Evolutionary conservation across 2,329 filamentous ascomycete species (phyloP).

Genomic region (Colletotrichum lupini): DNA sequence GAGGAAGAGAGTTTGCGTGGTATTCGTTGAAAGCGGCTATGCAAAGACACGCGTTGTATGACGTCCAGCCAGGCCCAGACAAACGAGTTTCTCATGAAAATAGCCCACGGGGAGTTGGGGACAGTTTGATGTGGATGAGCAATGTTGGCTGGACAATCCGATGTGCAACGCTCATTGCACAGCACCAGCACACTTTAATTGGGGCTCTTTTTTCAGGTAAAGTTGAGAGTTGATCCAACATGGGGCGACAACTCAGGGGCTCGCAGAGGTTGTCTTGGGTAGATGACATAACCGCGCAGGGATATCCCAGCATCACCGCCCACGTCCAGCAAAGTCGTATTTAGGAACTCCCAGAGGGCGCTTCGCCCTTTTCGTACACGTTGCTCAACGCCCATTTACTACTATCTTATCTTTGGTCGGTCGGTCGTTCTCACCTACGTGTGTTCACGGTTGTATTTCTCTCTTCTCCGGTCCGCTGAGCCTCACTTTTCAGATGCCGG

Average conservation of each 20-base stretch:
- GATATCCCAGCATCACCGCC: constrained; percentile 2
- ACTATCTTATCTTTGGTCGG: background rate
- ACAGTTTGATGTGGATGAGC: background rate
- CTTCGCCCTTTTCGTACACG: constrained; percentile 7
- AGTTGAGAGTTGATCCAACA: background rate
- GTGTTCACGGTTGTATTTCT: background rate
- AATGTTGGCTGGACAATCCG: background rate
- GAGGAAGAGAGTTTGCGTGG: background rate
- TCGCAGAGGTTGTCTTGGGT: background rate
- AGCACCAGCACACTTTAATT: background rate
- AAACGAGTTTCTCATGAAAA: background rate
- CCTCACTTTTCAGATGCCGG: constrained; percentile 2
- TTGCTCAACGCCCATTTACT: background rate
- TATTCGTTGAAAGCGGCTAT: background rate
- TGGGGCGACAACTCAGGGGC: constrained; percentile 1
- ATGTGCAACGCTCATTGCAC: constrained; percentile 5
- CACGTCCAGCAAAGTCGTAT: background rate
- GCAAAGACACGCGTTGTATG: background rate
- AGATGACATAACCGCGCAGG: constrained; percentile 14
- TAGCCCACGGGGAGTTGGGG: background rate
- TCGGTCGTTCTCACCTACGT: background rate
- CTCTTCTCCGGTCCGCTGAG: background rate
- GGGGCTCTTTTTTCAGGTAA: background rate
- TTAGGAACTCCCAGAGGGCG: constrained; percentile 6
- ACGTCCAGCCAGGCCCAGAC: background rate